A percentile compares a stretch with the other conserved stretches of the same genome.
These are phyloP conservation scores for Bolboschoenus planiculmis DNA, from an alignment of 176 grass and related monocot genomes.

Conservation along the genomic window DNA sequence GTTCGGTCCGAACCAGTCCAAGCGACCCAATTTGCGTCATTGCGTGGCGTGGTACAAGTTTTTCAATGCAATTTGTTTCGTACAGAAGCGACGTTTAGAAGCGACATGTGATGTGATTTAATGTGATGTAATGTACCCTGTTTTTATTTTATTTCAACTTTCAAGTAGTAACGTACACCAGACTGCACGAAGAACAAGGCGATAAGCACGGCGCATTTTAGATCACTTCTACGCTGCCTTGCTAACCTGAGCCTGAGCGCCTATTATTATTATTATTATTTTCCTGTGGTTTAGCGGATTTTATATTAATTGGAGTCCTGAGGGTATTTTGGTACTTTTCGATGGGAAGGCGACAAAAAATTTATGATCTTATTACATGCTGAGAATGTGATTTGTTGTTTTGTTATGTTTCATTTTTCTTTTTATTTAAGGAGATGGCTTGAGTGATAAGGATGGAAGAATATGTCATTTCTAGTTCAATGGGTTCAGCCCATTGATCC, in stretches of 20 bases:
- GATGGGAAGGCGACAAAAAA: neutral
- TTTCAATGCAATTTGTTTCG: neutral
- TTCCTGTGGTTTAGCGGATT: neutral
- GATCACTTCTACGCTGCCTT: neutral
- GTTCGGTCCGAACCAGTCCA: neutral
- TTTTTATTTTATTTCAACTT: neutral
- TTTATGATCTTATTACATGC: neutral
- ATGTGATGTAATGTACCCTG: neutral
- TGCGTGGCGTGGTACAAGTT: neutral
- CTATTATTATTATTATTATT: neutral
- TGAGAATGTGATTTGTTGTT: neutral
- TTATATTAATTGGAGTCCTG: neutral
- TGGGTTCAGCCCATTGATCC: neutral
- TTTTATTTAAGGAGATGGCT: neutral
- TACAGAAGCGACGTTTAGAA: neutral
- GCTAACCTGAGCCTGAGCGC: conserved; percentile 15
- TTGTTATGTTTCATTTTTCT: neutral
- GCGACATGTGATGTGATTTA: conserved; percentile 18
- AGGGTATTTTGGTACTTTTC: neutral
- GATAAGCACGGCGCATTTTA: conserved; percentile 24
- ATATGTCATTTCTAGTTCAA: neutral
- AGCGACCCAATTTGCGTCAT: neutral
- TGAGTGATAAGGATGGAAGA: neutral
- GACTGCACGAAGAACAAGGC: conserved; percentile 22
- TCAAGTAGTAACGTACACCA: neutral